These are phyloP conservation scores for Monosporozyma aquatica DNA, from an alignment of 805 yeast species.

Conservation along the genomic window DNA sequence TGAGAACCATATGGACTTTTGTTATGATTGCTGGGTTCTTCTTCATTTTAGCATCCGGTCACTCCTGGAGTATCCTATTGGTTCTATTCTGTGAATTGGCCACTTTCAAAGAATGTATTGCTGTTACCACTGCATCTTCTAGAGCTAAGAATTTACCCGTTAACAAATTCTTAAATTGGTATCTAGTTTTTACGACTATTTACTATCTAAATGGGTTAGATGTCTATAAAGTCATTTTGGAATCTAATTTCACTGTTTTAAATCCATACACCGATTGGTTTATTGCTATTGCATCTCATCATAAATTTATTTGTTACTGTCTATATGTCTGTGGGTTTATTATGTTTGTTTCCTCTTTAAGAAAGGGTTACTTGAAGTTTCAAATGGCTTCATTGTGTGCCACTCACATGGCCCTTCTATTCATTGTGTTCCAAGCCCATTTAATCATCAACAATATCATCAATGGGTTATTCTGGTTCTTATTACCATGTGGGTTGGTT, in stretches of 20 bases:
- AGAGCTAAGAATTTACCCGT: conserved; percentile 74
- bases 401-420: conserved; percentile 84
- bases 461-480: conserved; percentile 89
- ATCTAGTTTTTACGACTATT: conserved; percentile 76
- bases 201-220: conserved; percentile 86
- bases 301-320: conserved; percentile 74
- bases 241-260: conserved; percentile 41
- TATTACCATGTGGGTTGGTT: conserved; percentile 84
- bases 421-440: conserved; percentile 91
- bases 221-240: conserved; percentile 40
- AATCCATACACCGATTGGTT: conserved; percentile 1
- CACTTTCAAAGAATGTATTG: conserved; percentile 85
- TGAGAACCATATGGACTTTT: conserved; percentile 86
- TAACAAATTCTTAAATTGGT: conserved; percentile 85
- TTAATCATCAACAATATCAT: conserved; percentile 82
- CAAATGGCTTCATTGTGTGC: conserved; percentile 91
- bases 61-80: conserved; percentile 63
- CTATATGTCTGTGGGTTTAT: conserved; percentile 82
- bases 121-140: conserved; percentile 72
- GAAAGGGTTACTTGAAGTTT: conserved; percentile 80
- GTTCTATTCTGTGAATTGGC: conserved; percentile 69
- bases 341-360: conserved; percentile 78
- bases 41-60: conserved; percentile 70
- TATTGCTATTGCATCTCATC: conserved; percentile 46
- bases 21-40: conserved; percentile 79